Conservation (phyloP, 257 asterid genomes). For the Capsicum baccatum region DNA sequence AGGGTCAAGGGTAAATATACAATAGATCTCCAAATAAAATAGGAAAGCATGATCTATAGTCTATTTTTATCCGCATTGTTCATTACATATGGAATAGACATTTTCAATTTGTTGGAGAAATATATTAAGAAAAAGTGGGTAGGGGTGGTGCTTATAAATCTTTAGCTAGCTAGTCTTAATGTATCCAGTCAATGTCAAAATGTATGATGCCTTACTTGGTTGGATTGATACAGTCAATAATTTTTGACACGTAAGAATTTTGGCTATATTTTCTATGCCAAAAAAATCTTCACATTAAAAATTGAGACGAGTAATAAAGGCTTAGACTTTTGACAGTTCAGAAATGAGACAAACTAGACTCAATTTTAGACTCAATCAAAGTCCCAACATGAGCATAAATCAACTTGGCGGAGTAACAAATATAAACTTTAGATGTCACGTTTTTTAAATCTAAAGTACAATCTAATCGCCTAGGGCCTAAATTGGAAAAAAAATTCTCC, state of each 20-base stretch:
- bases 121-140: not conserved
- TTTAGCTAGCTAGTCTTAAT: not conserved
- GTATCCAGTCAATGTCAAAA: not conserved
- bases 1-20: not conserved
- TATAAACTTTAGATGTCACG: not conserved
- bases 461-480: not conserved
- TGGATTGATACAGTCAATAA: not conserved
- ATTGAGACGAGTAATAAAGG: not conserved
- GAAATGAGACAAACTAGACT: not conserved
- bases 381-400: not conserved
- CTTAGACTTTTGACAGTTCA: not conserved
- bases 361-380: not conserved
- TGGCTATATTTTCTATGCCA: not conserved
- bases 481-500: not conserved
- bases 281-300: not conserved
- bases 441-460: not conserved
- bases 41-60: not conserved
- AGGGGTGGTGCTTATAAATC: not conserved
- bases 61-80: not conserved
- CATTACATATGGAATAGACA: no score
- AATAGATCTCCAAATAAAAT: no score
- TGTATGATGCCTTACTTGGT: not conserved
- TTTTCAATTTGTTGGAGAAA: not conserved
- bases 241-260: not conserved
- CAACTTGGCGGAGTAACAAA: not conserved